Evolutionary conservation across 1,139 yeast species (phyloP).

Genomic region (Geotrichum histeridarum): DNA sequence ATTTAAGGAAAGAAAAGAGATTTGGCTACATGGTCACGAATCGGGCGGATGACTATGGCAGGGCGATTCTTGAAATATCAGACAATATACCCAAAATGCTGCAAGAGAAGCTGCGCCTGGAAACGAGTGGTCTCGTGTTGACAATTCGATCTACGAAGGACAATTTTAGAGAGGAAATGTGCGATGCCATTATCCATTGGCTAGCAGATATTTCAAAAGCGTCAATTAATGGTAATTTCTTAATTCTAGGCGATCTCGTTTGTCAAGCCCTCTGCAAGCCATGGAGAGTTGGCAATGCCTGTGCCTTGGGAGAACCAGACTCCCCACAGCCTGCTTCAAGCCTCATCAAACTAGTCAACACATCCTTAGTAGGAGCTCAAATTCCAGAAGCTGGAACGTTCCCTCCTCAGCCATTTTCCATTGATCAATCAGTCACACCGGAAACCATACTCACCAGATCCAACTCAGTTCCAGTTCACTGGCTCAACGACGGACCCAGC

Average conservation of each 20-base stretch:
- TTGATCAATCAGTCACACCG: slow-evolving; percentile 5
- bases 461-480: slow-evolving; percentile 45
- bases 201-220: slow-evolving; percentile 55
- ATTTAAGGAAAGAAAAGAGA: slow-evolving; percentile 59
- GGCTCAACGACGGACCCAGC: slow-evolving; percentile 30
- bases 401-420: slow-evolving; percentile 17
- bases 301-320: slow-evolving; percentile 1
- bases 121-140: slow-evolving; percentile 59
- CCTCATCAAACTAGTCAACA: slow-evolving; percentile 18
- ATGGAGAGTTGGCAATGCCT: slow-evolving; percentile 47
- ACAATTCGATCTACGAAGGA: slow-evolving; percentile 67
- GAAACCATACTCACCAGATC: slow-evolving; percentile 43
- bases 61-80: slow-evolving; percentile 63
- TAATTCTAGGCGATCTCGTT: slow-evolving; percentile 47
- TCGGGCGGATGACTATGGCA: slow-evolving; percentile 58
- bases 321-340: neutral
- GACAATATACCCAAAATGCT: slow-evolving; percentile 47
- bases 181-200: slow-evolving; percentile 66
- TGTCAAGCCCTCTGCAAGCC: slow-evolving; percentile 49
- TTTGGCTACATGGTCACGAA: slow-evolving; percentile 73
- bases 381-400: slow-evolving; percentile 20
- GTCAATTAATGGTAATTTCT: slow-evolving; percentile 49
- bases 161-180: slow-evolving; percentile 75
- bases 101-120: slow-evolving; percentile 50
- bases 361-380: slow-evolving; percentile 34